phyloP scores from a whole-genome alignment of 73 alveolate species.

The Uronychia setigera region DNA sequence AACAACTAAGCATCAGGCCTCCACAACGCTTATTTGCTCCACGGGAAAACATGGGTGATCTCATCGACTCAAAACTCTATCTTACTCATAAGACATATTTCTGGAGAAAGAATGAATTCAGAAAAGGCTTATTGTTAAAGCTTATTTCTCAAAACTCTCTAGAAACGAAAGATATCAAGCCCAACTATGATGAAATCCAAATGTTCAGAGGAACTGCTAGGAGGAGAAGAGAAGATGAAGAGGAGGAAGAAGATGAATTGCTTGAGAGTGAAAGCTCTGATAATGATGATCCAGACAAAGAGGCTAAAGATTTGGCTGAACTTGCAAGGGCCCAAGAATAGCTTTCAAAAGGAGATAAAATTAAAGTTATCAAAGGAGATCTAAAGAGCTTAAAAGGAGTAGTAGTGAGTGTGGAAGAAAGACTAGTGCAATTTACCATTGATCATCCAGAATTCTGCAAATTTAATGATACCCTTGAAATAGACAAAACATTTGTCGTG shows the following conservation, averaged over 20 bases:
- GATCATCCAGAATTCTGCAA: conserved; percentile 66
- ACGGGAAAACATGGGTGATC: conserved; percentile 28
- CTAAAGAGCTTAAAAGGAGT: conserved; percentile 77
- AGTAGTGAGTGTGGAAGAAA: conserved; percentile 69
- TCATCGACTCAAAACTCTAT: neutral
- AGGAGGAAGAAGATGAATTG: conserved; percentile 33
- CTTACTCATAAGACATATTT: conserved; percentile 33
- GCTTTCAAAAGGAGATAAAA: conserved; percentile 83
- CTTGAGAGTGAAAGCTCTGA: conserved; percentile 37
- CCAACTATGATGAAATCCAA: conserved; percentile 80
- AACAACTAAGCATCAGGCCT: conserved; percentile 38
- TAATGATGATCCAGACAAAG: conserved; percentile 40
- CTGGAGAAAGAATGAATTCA: conserved; percentile 70
- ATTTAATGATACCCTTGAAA: conserved; percentile 38
- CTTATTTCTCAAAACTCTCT: conserved; percentile 57
- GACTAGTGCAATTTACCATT: conserved; percentile 56
- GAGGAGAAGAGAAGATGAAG: conserved; percentile 25
- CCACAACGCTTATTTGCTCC: conserved; percentile 65
- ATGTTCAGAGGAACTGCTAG: conserved; percentile 17
- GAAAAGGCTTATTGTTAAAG: conserved; percentile 77
- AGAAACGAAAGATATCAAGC: conserved; percentile 73
- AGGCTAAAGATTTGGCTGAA: conserved; percentile 40
- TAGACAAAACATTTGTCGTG: conserved; percentile 55
- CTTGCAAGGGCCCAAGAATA: conserved; percentile 36
- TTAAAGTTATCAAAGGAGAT: conserved; percentile 78